Evolutionary conservation across 495 filamentous ascomycete genomes (phyloP).

Genomic region (Aspergillus haitiensis): DNA sequence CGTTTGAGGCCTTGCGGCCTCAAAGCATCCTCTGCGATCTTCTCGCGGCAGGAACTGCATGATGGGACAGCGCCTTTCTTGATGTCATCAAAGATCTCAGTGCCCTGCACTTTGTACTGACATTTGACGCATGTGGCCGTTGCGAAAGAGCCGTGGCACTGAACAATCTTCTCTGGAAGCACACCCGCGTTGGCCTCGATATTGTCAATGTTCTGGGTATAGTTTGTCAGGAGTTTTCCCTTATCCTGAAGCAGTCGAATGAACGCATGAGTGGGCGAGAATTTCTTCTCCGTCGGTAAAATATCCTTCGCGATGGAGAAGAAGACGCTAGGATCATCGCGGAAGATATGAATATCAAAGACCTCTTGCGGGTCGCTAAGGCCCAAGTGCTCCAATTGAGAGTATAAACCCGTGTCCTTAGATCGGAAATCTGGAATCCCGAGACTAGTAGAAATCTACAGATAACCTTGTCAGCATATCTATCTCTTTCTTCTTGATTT

Average conservation of each 20-base stretch:
- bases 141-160: conserved; percentile 95
- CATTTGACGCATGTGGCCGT: conserved; percentile 89
- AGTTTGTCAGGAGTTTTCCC: conserved; percentile 90
- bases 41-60: conserved; percentile 46
- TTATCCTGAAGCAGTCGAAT: conserved; percentile 92
- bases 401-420: conserved; percentile 65
- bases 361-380: conserved; percentile 90
- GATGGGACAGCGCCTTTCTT: conserved; percentile 67
- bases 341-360: conserved; percentile 86
- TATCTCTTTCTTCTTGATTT: too few relatives aligned
- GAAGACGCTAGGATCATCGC: conserved; percentile 84
- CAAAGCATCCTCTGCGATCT: conserved; percentile 40
- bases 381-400: conserved; percentile 72
- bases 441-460: conserved; percentile 69
- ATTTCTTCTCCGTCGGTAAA: conserved; percentile 68
- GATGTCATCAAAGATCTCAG: conserved; percentile 75
- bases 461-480: conserved; percentile 3
- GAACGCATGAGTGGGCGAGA: conserved; percentile 91
- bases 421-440: conserved; percentile 70
- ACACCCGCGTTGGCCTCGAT: conserved; percentile 90
- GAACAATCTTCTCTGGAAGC: conserved; percentile 76
- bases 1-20: conserved; percentile 63
- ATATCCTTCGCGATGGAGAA: conserved; percentile 92
- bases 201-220: conserved; percentile 98
- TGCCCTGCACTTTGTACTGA: conserved; percentile 68